These are phyloP conservation scores for Pharus latifolius DNA, from an alignment of 176 grass and related monocot genomes.

Conservation along the genomic window DNA sequence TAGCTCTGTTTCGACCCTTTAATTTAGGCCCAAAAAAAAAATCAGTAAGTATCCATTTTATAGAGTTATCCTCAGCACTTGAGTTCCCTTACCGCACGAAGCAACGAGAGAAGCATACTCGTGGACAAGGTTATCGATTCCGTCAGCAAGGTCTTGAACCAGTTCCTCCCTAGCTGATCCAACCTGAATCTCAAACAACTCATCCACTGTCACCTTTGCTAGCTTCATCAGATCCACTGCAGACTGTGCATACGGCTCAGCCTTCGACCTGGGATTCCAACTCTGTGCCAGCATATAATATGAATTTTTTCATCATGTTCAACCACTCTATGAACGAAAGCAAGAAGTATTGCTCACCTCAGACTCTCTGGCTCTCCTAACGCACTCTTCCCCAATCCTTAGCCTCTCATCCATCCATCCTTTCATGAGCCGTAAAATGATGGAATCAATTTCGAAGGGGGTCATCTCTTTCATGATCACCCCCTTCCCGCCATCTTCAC, in stretches of 20 bases:
- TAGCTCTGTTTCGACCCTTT: conserved; percentile 47
- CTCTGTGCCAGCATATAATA: conserved; percentile 14
- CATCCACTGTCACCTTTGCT: conserved; percentile 49
- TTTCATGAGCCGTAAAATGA: conserved; percentile 27
- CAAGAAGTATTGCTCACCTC: conserved; percentile 38
- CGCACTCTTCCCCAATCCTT: conserved; percentile 29
- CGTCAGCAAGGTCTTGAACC: conserved; percentile 28
- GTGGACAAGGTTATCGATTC: conserved; percentile 43
- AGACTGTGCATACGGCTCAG: conserved; percentile 56
- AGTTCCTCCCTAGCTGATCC: conserved; percentile 23
- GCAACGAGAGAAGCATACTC: conserved; percentile 40
- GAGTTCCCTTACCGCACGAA: conserved; percentile 39
- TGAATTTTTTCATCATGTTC: no score
- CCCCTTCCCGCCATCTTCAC: conserved; percentile 13
- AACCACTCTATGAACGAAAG: no score
- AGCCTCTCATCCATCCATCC: conserved; percentile 58
- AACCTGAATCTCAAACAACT: conserved; percentile 53
- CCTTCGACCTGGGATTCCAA: conserved; percentile 63
- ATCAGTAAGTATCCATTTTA: neutral
- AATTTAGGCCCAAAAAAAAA: neutral
- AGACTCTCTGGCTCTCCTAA: conserved; percentile 47
- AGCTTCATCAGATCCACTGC: conserved; percentile 66
- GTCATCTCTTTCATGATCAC: conserved; percentile 1
- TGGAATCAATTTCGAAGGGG: conserved; percentile 38
- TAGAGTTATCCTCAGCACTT: neutral